Evolutionary conservation across 805 yeast genomes (phyloP).

Genomic region (Wickerhamomyces strasburgensis): DNA sequence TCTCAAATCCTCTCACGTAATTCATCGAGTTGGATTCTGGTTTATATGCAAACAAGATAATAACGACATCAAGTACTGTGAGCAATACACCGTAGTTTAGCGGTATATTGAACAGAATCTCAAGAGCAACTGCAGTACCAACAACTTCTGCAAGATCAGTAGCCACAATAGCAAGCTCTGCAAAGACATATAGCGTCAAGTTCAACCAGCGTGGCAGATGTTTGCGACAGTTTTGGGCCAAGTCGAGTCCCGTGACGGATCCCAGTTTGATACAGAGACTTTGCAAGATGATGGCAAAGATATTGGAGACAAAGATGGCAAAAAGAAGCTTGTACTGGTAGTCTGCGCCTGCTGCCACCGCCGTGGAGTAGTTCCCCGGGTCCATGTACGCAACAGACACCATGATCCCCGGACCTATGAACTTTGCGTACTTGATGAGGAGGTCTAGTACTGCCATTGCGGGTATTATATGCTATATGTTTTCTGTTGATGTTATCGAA

Average conservation of each 20-base stretch:
- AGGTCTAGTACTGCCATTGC: conserved; percentile 8
- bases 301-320: conserved; percentile 58
- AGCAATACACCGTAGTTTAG: conserved; percentile 68
- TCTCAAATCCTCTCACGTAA: conserved; percentile 72
- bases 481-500: background rate
- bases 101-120: conserved; percentile 72
- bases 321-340: conserved; percentile 65
- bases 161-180: conserved; percentile 85
- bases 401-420: conserved; percentile 77
- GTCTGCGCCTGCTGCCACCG: conserved; percentile 75
- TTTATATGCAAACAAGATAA: conserved; percentile 72
- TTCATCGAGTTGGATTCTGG: conserved; percentile 71
- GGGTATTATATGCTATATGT: background rate
- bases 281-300: conserved; percentile 71
- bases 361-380: conserved; percentile 81
- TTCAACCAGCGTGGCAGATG: conserved; percentile 61
- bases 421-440: conserved; percentile 46
- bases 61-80: conserved; percentile 77
- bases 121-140: conserved; percentile 84
- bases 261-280: conserved; percentile 70
- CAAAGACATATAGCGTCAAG: conserved; percentile 55
- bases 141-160: conserved; percentile 94
- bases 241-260: conserved; percentile 72
- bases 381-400: conserved; percentile 80
- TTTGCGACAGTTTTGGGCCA: conserved; percentile 70